Evolutionary conservation across 1,139 yeast species (phyloP).

Genomic region (Zygoascus hellenicus): DNA sequence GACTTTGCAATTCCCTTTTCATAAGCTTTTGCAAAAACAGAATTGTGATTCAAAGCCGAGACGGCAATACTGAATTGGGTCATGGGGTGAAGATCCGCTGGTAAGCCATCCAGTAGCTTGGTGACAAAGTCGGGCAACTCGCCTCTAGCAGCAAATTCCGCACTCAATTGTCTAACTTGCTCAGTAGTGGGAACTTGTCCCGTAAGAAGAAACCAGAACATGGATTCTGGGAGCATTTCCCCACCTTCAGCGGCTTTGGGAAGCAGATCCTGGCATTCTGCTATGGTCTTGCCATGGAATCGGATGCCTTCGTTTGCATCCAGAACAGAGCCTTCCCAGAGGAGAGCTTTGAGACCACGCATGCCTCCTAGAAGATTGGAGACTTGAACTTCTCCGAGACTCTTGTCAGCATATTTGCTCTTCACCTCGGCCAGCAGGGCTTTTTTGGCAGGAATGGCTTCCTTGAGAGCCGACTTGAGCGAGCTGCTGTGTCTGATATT

Average conservation of each 20-base stretch:
- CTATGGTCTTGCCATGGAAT: conserved; percentile 49
- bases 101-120: conserved; percentile 76
- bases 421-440: conserved; percentile 39
- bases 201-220: conserved; percentile 86
- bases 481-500: conserved; percentile 25
- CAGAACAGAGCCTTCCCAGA: conserved; percentile 51
- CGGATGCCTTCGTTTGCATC: conserved; percentile 51
- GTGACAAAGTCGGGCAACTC: conserved; percentile 77
- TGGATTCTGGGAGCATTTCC: conserved; percentile 68
- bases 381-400: conserved; percentile 43
- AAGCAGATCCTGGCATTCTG: conserved; percentile 42
- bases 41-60: conserved; percentile 85
- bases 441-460: conserved; percentile 40
- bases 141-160: conserved; percentile 82
- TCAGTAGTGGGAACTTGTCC: conserved; percentile 80
- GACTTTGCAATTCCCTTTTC: conserved; percentile 82
- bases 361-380: conserved; percentile 48
- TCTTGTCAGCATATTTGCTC: conserved; percentile 31
- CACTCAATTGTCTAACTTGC: conserved; percentile 70
- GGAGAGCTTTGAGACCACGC: conserved; percentile 47
- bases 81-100: conserved; percentile 91
- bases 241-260: conserved; percentile 44
- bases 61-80: conserved; percentile 93
- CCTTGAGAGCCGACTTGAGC: conserved; percentile 36
- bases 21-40: conserved; percentile 85